phyloP scores from a whole-genome alignment of 1,284 basidiomycete genomes.

The Phellopilus nigrolimitatus region DNA sequence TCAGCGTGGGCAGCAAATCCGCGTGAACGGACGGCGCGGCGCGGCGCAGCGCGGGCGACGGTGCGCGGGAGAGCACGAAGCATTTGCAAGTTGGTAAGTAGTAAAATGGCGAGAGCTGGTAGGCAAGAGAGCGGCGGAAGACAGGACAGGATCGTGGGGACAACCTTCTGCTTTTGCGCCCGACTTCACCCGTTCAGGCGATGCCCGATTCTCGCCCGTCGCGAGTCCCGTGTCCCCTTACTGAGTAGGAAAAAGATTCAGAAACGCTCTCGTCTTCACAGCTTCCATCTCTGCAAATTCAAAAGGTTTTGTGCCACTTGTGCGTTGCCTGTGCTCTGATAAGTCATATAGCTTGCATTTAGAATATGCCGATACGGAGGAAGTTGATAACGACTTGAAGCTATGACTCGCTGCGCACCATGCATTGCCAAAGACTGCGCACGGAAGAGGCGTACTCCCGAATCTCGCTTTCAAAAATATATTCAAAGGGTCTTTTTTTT shows the following conservation, averaged over 20 bases:
- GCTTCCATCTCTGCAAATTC: too few relatives aligned
- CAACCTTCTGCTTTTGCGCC: too few relatives aligned
- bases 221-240: too few relatives aligned
- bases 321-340: not conserved
- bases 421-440: not conserved
- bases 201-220: too few relatives aligned
- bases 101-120: not conserved
- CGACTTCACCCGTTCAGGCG: not conserved
- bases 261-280: too few relatives aligned
- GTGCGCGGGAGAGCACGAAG: slow-evolving; percentile 32
- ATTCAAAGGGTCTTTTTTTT: too few relatives aligned
- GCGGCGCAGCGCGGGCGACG: slow-evolving; percentile 39
- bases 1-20: slow-evolving; percentile 31
- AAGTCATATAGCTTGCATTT: not conserved
- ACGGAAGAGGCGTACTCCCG: not conserved
- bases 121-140: not conserved
- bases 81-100: slow-evolving; percentile 1
- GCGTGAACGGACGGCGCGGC: slow-evolving; percentile 38
- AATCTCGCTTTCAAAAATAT: too few relatives aligned
- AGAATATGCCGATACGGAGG: not conserved
- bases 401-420: slow-evolving; percentile 7
- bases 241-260: too few relatives aligned
- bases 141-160: not conserved
- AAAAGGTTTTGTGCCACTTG: not conserved
- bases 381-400: not conserved